Percentiles rank a stretch among this genome's conserved stretches.
These are phyloP conservation scores for Colletotrichum caudatum DNA, from an alignment of 2,329 filamentous ascomycete species.

Conservation along the genomic window DNA sequence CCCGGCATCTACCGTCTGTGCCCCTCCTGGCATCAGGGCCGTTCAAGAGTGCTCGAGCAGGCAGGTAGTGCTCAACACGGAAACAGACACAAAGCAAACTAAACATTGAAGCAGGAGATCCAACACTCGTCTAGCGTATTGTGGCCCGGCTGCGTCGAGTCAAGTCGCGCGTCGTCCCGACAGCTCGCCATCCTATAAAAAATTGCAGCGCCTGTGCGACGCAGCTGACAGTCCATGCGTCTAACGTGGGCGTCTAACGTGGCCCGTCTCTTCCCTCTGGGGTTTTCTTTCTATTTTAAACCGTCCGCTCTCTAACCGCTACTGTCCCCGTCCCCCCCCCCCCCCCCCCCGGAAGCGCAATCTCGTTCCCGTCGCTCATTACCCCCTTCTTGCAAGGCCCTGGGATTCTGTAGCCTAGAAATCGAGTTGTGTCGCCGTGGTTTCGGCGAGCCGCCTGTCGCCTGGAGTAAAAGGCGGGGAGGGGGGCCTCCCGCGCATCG, in stretches of 20 bases:
- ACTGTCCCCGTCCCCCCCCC: not conserved
- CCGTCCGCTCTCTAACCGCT: not conserved
- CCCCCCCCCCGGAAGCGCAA: too few relatives aligned
- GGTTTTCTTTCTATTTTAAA: not conserved
- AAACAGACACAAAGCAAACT: not conserved
- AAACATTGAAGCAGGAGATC: not conserved
- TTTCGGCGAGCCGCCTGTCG: not conserved
- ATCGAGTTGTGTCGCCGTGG: not conserved
- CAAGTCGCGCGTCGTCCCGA: not conserved
- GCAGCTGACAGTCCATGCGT: not conserved
- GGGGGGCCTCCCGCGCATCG: conserved; percentile 13
- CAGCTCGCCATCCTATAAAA: not conserved
- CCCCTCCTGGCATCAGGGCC: not conserved
- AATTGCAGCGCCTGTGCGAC: not conserved
- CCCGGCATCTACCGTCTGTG: conserved; percentile 30
- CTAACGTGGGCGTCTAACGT: not conserved
- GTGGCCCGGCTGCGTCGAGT: not conserved
- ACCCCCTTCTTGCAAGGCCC: not conserved
- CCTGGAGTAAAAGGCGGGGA: not conserved
- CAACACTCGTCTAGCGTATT: not conserved
- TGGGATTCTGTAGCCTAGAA: not conserved
- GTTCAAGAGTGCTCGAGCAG: not conserved
- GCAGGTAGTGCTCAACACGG: not conserved
- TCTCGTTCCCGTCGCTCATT: too few relatives aligned
- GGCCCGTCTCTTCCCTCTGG: not conserved